These are phyloP conservation scores for Amauroascus niger DNA, from an alignment of 2,329 filamentous ascomycete species.

Conservation along the genomic window DNA sequence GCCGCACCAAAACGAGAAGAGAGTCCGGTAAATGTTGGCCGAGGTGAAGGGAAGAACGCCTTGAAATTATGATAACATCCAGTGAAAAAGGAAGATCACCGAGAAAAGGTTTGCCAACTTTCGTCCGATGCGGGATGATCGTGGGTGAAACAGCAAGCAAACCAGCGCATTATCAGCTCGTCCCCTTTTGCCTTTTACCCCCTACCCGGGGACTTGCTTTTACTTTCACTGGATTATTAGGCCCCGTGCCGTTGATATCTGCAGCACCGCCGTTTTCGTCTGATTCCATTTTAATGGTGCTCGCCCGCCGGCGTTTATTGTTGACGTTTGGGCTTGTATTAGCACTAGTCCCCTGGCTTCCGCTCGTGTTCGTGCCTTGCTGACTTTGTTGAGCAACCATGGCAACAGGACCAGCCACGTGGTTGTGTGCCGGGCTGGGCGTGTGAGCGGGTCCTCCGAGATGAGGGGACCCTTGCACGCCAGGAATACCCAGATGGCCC, in stretches of 20 bases:
- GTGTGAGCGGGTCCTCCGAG: conserved; percentile 42
- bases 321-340: conserved; percentile 55
- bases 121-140: not conserved
- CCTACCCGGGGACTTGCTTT: conserved; percentile 41
- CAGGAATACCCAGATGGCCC: conserved; percentile 43
- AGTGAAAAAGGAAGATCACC: not conserved
- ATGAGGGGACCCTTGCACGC: conserved; percentile 43
- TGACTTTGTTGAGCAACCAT: conserved; percentile 52
- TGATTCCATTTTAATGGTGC: conserved; percentile 50
- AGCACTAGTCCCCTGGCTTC: conserved; percentile 43
- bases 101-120: not conserved
- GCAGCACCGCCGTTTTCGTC: conserved; percentile 39
- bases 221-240: conserved; percentile 33
- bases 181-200: conserved; percentile 41
- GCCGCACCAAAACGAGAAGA: conserved; percentile 9
- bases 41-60: conserved; percentile 7
- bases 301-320: conserved; percentile 48
- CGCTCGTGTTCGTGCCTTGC: conserved; percentile 46
- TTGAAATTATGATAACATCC: conserved; percentile 2
- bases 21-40: conserved; percentile 7
- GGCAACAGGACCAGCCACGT: conserved; percentile 38
- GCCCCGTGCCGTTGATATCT: conserved; percentile 42
- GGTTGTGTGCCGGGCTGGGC: conserved; percentile 39
- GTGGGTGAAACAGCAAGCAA: not conserved
- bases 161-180: conserved; percentile 13